Base-by-base conservation (phyloP, 371 early-diverging fungal genomes). In the Mortierella sp. region DNA sequence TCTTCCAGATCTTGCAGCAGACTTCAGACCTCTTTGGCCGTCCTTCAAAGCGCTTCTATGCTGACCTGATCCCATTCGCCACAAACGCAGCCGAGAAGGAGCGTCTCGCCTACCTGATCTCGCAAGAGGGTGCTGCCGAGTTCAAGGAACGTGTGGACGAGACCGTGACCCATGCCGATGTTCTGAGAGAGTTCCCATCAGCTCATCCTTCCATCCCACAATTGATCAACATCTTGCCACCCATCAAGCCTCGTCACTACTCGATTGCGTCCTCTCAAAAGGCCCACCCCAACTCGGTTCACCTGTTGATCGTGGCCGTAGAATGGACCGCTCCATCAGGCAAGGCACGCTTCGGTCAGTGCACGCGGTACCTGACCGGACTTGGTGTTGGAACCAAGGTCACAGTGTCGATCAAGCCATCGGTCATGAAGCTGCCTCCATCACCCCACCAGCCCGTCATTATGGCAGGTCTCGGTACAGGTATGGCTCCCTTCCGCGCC, bases 401-500 rank as follows among this genome's bases (percentile, higher is more conserved):
- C 45, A 90, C 91, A 23, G 97, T 96, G 10, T 88, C 93, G 30
- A 90, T 96, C 86, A 96, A 96, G 85, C 95, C 95, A 27, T 94
- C 95, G 1, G 95, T 96, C 28, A 96, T 96, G 97, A 95, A 93
- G 80, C 82, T 96, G 58, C 96, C 96, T 51, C 89, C 91, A 42
- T 82, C 86, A 41, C 91, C 91, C 64, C 78, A 80, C 51, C 91
- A 92, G 67, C 97, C 97, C 51, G 93, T 97, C 26, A 91, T 96
- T 76, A 96, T 97, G 95, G 93, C 96, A 50, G 97, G 97, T 71
- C 87, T 96, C 39, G 97, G 97, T 72, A 97, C 97, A 8, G 97
- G 97, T 68, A 96, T 97, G 95, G 97, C 97, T 19, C 97, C 97
- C 38, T 96, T 96, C 92, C 91, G 95, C 63, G 96, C 96, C 2